phyloP scores from a whole-genome alignment of 2,329 filamentous ascomycete genomes.

The Talaromyces sp. region DNA sequence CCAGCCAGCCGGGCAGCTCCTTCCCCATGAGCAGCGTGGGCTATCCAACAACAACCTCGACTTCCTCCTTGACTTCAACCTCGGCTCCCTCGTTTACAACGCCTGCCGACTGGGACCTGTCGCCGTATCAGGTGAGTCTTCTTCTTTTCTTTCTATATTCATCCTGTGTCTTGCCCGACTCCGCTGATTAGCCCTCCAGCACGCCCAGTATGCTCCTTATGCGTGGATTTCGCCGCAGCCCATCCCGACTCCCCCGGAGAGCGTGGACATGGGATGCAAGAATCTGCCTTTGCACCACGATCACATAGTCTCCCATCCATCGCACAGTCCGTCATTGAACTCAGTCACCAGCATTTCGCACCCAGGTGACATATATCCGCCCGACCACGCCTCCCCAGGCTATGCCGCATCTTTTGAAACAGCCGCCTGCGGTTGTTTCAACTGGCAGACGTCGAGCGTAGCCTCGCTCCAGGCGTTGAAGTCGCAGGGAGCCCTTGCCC shows the following conservation, averaged over 20 bases:
- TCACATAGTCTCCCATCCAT: neutral
- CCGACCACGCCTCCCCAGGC: neutral
- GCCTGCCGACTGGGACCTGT: conserved; percentile 1
- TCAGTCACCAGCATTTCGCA: neutral
- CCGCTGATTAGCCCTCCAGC: neutral
- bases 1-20: neutral
- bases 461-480: conserved; percentile 5
- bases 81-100: neutral
- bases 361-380: neutral
- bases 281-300: neutral
- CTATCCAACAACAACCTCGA: neutral
- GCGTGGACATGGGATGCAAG: neutral
- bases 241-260: conserved; percentile 6
- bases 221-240: conserved; percentile 3
- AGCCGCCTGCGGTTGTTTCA: conserved; percentile 5
- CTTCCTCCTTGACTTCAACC: neutral
- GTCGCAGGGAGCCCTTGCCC: neutral
- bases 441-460: conserved; percentile 8
- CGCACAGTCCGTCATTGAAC: neutral
- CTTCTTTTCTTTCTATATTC: neutral
- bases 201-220: neutral
- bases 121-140: neutral
- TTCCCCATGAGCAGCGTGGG: neutral
- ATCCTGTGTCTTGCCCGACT: neutral
- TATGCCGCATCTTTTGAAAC: neutral